Evolutionary conservation across 192 early-diverging fungal genomes (phyloP), one percentile per base, ranked within the genome.

Genomic region (Cetraspora pellucida): DNA sequence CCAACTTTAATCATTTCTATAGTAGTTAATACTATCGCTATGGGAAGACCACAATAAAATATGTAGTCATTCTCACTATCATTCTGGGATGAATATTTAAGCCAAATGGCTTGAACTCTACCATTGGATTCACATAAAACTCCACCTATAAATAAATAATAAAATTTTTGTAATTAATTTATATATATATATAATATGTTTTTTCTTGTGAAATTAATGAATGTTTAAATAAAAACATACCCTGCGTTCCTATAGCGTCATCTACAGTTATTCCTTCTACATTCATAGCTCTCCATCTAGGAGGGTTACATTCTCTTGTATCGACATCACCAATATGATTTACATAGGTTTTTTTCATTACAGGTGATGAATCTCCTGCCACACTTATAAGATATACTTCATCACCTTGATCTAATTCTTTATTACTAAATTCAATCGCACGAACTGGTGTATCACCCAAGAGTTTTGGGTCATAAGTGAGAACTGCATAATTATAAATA

Each of bases 401-500:
- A 77, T 91, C 89, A 14, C 95, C 93, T 72, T 95, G 92, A 8
- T 77, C 84, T 1, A 94, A 77, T 8, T 82, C 78, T 43, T 80
- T 82, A 31, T 79, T 63, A 45, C 90, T 94, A 46, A 96, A 82
- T 27, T 82, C 81, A 4, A 89, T 85, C 5, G 89, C 78, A 43
- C 81, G 75, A 13, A 96, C 89, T 17, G 95, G 91, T 10, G 93
- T 95, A 10, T 89, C 79, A 21, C 92, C 95, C 66, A 96, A 78
- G 9, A 92, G 82, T 14, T 68, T 75, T 27, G 93, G 86, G 63
- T 98, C 91, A 77, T 95, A 98, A 44, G 88, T 88, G 13, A 98
- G 44, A 45, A 98, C 86, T 2, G 91, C 90, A 85, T 93, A 93
- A 85, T 95, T 97, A 77, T 95, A 92, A 1, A 90, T 90, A 1